phyloP scores from a whole-genome alignment of 2,329 filamentous ascomycete genomes.

The Trichoderma asperellum region DNA sequence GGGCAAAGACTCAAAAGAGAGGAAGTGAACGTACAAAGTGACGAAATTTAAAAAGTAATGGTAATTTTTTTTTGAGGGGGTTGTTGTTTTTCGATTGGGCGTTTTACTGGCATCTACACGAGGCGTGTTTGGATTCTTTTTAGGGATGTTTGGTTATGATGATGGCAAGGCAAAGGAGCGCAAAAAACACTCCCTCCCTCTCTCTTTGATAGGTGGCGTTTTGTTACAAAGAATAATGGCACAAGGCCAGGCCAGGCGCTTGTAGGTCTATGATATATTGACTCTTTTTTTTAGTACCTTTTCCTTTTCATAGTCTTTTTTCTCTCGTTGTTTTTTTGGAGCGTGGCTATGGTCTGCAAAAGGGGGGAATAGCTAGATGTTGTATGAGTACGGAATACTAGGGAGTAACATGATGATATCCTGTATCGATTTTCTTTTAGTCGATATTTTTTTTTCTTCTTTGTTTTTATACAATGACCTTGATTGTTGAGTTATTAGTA shows the following conservation, averaged over 20 bases:
- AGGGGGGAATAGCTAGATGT: background rate
- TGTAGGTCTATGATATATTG: constrained; percentile 9
- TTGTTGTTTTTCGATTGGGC: background rate
- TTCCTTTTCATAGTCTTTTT: background rate
- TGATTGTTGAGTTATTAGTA: background rate
- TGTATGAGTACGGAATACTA: constrained; percentile 6
- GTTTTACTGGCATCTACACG: constrained; percentile 9
- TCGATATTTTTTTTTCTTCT: background rate
- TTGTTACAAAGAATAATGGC: background rate
- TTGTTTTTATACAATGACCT: background rate
- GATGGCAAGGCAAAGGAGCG: background rate
- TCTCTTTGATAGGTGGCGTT: constrained; percentile 8
- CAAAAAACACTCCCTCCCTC: background rate
- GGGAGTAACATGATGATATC: constrained; percentile 16
- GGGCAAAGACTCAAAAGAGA: background rate
- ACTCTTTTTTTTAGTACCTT: background rate
- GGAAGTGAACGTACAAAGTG: background rate
- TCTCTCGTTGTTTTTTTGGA: background rate
- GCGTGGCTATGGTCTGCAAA: background rate
- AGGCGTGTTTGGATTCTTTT: background rate
- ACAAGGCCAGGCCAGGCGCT: constrained; percentile 18
- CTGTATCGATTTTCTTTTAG: constrained; percentile 17
- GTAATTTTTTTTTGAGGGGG: constrained; percentile 1
- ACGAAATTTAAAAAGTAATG: constrained; percentile 17
- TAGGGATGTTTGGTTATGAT: background rate